phyloP scores from a whole-genome alignment of 805 yeast species.

The Diddensiella santjacobensis region DNA sequence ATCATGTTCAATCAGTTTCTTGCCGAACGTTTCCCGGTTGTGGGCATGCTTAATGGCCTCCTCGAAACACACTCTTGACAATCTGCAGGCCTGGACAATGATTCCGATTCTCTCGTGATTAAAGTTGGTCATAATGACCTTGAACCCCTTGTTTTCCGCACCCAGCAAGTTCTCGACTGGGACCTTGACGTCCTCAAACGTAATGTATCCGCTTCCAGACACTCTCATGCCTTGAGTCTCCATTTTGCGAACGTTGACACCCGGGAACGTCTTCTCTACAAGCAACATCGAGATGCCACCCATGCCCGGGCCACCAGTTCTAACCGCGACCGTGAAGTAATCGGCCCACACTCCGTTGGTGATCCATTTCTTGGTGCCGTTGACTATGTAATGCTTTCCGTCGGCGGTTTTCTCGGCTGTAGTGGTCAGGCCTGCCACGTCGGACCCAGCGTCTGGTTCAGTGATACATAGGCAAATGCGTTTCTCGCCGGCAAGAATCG shows the following conservation, averaged over 20 bases:
- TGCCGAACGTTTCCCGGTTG: slow-evolving; percentile 41
- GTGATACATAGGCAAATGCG: slow-evolving; percentile 41
- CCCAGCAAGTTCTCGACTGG: slow-evolving; percentile 40
- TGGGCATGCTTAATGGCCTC: slow-evolving; percentile 40
- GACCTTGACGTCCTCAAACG: slow-evolving; percentile 43
- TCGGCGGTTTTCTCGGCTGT: slow-evolving; percentile 37
- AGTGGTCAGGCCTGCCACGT: slow-evolving; percentile 40
- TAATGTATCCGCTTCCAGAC: slow-evolving; percentile 39
- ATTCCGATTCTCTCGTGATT: slow-evolving; percentile 43
- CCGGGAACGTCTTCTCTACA: slow-evolving; percentile 37
- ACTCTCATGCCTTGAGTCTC: slow-evolving; percentile 40
- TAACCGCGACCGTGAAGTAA: slow-evolving; percentile 42
- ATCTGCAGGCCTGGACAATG: slow-evolving; percentile 38
- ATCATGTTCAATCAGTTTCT: slow-evolving; percentile 38
- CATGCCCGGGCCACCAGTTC: slow-evolving; percentile 42
- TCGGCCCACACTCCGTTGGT: slow-evolving; percentile 43
- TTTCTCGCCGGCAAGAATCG: slow-evolving; percentile 35
- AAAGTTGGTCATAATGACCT: slow-evolving; percentile 41
- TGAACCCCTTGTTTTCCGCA: slow-evolving; percentile 40
- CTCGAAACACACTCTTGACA: slow-evolving; percentile 37
- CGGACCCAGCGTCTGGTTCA: slow-evolving; percentile 44
- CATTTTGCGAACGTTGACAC: slow-evolving; percentile 37
- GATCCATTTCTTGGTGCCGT: slow-evolving; percentile 45
- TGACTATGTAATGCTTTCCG: slow-evolving; percentile 39
- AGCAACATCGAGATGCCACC: slow-evolving; percentile 38